Base-by-base conservation (phyloP, 2,329 filamentous ascomycete genomes). In the Colletotrichum orbiculare region DNA sequence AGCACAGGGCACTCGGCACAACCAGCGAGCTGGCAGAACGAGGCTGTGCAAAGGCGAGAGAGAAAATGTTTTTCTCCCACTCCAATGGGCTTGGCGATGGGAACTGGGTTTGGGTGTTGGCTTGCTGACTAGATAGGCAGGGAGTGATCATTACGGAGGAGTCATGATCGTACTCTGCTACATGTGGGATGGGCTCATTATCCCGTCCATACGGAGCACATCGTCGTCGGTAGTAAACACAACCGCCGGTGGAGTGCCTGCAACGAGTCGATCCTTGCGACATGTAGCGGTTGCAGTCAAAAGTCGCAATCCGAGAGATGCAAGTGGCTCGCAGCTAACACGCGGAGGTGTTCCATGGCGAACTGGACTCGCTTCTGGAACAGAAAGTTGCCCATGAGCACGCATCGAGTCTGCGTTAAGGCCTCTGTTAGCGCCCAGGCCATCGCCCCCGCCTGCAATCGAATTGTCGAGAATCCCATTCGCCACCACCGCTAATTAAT, bases 391-490 rank as follows among this genome's bases (percentile, higher is more conserved):
- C 25, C 25, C 25, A 25, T 25, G 25, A 25, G 42, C 17, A 17
- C 17, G 17, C 17, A 17, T 17, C 17, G 17, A 17, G 17, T 17
- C 17, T 17, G 17, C 17, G 17, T 17, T 17, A 17, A 17, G 17
- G 17, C 41, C 42, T 48, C 9, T 52, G 47, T 46, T 59, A 43
- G 64, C 60, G 25, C 25, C 25, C 4, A 25, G 25, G 25, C 25
- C 25, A 4, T 25, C 25, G 25, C 25, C 25, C 64, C 64, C 54
- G 43, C 54, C 33, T n/a, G 42, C 42, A 54, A 60, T 64, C 54
- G 60, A 64, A 66, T 60, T 66, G 64, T 60, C 59, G 60, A 64
- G 64, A 66, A 64, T 64, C 17, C 64, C 60, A 66, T 66, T 66
- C 64, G 64, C 64, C 64, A 66, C 64, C 25, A 25, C 25, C 25